Base-by-base conservation (phyloP, 2,329 filamentous ascomycete species). In the Talaromyces atroroseus region DNA sequence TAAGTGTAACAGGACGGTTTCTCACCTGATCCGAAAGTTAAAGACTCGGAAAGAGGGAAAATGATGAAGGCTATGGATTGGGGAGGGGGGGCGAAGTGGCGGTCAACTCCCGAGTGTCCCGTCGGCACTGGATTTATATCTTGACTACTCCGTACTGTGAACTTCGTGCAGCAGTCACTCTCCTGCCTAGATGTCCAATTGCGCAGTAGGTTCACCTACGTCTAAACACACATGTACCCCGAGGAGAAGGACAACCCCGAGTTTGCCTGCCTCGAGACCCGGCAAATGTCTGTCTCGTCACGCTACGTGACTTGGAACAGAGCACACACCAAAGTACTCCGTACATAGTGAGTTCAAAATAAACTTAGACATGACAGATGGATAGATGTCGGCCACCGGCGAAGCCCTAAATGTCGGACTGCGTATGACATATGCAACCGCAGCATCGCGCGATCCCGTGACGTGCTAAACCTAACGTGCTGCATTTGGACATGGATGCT, bases 361-460 rank as follows among this genome's bases (percentile, higher is more conserved):
- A 29, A 29, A 26, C 24, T 11, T 34, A 34, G 5, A 7, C 11
- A 34, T 34, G 7, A 34, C 11, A 34, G 29, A 12, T 26, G 24
- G 4, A 4, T 36, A 36, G 32, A 36, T n/a, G 20, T 44, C 34
- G 49, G 49, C 8, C 34, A 18, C 20, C 34, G 48, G 34, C 48
- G 34, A 50, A 38, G n/a, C 48, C 21, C 49, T 42, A 24, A 29
- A 11, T 2, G 5, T 51, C 24, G 36, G 36, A 26, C 4, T 44
- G 24, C 40, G 23, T n/a, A 40, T 8, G 49, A 42, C 21, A 14
- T 24, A 40, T 18, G 11, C 49, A 24, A 40, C 34, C 49, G 36
- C 49, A 51, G 36, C 23, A 32, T 51, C 21, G 49, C 23, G n/a
- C n/a, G 21, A 29, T 51, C 49, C 23, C 49, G 49, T 51, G 49